Evolutionary conservation across 2,329 filamentous ascomycete species (phyloP).

Genomic region (Chrysoporthe cubensis): DNA sequence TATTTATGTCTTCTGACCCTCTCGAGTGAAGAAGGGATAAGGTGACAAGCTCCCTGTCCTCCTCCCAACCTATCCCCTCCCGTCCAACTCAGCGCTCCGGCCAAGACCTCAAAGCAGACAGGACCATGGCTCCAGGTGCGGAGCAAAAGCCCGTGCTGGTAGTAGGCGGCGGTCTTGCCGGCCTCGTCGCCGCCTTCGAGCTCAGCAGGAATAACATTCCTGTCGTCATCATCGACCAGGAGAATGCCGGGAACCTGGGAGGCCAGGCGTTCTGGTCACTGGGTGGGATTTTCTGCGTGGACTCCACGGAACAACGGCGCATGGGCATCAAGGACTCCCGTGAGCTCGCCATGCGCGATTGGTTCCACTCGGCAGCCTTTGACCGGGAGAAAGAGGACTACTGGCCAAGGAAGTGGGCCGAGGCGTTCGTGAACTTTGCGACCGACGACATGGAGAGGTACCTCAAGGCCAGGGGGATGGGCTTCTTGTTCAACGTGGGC

Average conservation of each 20-base stretch:
- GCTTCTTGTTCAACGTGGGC: conserved; percentile 58
- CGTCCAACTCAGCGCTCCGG: background rate
- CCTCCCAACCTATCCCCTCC: background rate
- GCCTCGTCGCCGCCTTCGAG: conserved; percentile 64
- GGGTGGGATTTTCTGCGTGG: conserved; percentile 63
- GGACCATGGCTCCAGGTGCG: conserved; percentile 7
- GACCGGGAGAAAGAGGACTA: conserved; percentile 59
- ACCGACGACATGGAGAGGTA: conserved; percentile 62
- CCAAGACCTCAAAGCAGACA: background rate
- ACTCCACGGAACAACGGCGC: conserved; percentile 60
- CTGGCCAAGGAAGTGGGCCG: conserved; percentile 66
- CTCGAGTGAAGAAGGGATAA: background rate
- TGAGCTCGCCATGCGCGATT: conserved; percentile 61
- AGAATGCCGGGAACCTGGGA: conserved; percentile 59
- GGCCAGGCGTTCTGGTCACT: conserved; percentile 69
- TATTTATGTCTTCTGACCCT: background rate
- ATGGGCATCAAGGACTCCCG: conserved; percentile 62
- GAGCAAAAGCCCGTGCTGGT: conserved; percentile 52
- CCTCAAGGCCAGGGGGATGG: conserved; percentile 55
- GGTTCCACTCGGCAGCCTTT: conserved; percentile 61
- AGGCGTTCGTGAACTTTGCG: conserved; percentile 66
- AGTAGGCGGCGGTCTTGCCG: conserved; percentile 60
- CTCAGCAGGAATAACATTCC: conserved; percentile 55
- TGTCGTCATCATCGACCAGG: conserved; percentile 60
- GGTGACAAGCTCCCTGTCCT: background rate